A percentile compares a stretch with the other conserved stretches of the same genome.
Evolutionary conservation across 2,329 filamentous ascomycete genomes (phyloP).

Genomic region (Rosellinia necatrix): DNA sequence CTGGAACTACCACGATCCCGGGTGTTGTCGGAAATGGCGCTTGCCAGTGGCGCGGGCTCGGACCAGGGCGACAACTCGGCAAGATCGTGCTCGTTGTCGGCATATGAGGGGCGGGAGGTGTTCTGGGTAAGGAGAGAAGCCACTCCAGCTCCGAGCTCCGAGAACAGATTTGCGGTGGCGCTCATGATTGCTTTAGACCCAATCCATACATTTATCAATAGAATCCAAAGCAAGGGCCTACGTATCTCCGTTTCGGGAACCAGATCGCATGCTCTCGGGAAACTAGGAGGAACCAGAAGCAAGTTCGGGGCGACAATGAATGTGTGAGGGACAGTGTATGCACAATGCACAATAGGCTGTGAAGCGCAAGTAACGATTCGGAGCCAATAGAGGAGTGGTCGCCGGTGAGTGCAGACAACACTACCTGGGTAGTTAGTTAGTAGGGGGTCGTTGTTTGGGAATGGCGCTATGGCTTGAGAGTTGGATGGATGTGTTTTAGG

Average conservation of each 20-base stretch:
- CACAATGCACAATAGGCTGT: not conserved
- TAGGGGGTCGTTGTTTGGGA: too few species aligned
- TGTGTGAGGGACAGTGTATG: not conserved
- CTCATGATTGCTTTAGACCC: slow-evolving; percentile 30
- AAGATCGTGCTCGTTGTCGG: slow-evolving; percentile 38
- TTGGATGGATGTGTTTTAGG: too few species aligned
- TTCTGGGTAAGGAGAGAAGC: slow-evolving; percentile 32
- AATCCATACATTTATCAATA: too few species aligned
- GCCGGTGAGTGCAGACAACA: too few species aligned
- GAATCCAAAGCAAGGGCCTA: not conserved
- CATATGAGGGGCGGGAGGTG: slow-evolving; percentile 27
- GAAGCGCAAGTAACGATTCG: not conserved
- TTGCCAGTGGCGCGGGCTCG: slow-evolving; percentile 35
- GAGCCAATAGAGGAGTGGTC: too few species aligned
- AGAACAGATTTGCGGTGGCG: slow-evolving; percentile 34
- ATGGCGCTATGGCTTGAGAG: too few species aligned
- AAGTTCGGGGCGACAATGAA: not conserved
- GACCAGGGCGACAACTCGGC: slow-evolving; percentile 39
- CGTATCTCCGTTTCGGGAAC: not conserved
- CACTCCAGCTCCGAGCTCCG: slow-evolving; percentile 35
- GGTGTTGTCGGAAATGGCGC: not conserved
- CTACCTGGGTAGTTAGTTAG: too few species aligned
- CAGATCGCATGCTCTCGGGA: not conserved
- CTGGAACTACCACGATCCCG: not conserved
- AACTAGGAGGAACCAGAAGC: not conserved